Conservation (phyloP, 305 asterid species). For the Solanum hybrid region DNA sequence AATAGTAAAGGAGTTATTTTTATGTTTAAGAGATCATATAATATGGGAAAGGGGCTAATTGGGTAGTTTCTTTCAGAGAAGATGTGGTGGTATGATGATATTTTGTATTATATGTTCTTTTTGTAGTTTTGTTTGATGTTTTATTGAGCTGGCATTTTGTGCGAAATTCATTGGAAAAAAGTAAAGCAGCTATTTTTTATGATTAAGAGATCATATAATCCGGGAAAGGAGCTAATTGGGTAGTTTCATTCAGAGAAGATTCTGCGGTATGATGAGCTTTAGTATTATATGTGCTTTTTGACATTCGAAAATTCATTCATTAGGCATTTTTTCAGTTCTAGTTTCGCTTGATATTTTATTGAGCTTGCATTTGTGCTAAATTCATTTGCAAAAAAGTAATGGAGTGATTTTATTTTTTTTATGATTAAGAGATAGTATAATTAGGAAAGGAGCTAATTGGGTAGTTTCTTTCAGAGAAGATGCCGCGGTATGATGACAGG, state of each 20-base stretch:
- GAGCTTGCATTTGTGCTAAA: not conserved
- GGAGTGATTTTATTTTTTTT: not conserved
- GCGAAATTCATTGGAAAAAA: not conserved
- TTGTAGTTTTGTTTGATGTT: not conserved
- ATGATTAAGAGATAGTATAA: not conserved
- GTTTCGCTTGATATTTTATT: not conserved
- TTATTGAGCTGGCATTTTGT: not conserved
- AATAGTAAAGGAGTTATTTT: not conserved
- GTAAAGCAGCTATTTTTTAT: not conserved
- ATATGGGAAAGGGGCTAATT: not conserved
- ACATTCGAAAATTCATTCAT: not conserved
- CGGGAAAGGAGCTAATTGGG: not conserved
- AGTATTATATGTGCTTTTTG: not conserved
- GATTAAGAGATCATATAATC: not conserved
- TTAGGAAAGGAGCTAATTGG: not conserved
- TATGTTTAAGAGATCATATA: not conserved
- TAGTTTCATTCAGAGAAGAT: constrained; percentile 21
- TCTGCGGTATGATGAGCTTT: constrained; percentile 37
- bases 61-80: constrained; percentile 9
- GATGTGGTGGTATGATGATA: constrained; percentile 49
- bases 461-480: constrained; percentile 19
- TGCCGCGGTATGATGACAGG: constrained; percentile 89
- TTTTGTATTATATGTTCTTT: not conserved
- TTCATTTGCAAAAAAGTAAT: not conserved
- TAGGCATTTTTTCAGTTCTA: not conserved